Percentiles rank a stretch among this genome's conserved stretches.
Evolutionary conservation across 768 basidiomycete species (phyloP).

Genomic region (Phylloporus scabripes): DNA sequence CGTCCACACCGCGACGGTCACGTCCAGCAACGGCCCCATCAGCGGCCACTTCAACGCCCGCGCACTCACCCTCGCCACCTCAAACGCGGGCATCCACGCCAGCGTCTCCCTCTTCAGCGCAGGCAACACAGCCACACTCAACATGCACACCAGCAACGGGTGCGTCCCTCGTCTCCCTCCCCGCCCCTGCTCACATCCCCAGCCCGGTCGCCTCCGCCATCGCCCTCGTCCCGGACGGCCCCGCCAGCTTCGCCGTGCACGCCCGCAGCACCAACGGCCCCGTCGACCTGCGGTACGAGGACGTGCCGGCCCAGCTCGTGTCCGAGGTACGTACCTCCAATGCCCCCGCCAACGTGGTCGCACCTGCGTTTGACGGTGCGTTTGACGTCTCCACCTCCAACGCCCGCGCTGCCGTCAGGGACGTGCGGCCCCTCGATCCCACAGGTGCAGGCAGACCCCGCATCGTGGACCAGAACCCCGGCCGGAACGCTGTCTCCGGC

Average conservation of each 20-base stretch:
- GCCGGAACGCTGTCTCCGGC: slow-evolving; percentile 2
- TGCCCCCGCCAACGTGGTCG: slow-evolving; percentile 13
- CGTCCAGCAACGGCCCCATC: slow-evolving; percentile 33
- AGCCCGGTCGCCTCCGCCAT: slow-evolving; percentile 20
- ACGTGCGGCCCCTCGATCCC: slow-evolving; percentile 24
- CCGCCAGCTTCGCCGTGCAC: slow-evolving; percentile 31
- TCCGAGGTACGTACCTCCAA: slow-evolving; percentile 35
- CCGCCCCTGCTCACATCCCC: background rate
- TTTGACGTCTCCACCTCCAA: slow-evolving; percentile 27
- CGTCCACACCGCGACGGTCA: slow-evolving; percentile 9
- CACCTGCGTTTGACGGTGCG: slow-evolving; percentile 37
- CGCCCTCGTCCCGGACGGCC: slow-evolving; percentile 24
- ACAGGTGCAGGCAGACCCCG: slow-evolving; percentile 30
- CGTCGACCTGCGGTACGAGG: slow-evolving; percentile 24
- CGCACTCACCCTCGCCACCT: slow-evolving; percentile 28
- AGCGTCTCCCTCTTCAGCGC: slow-evolving; percentile 18
- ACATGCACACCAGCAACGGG: slow-evolving; percentile 8
- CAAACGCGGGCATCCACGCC: slow-evolving; percentile 32
- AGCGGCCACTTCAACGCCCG: slow-evolving; percentile 33
- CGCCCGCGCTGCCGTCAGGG: background rate
- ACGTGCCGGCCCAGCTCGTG: slow-evolving; percentile 13
- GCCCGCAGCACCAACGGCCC: slow-evolving; percentile 32
- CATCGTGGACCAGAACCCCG: slow-evolving; percentile 5
- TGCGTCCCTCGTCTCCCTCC: background rate
- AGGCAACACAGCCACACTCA: background rate